Conservation (phyloP, 345 rosid genomes). For the Carallia brachiata region DNA sequence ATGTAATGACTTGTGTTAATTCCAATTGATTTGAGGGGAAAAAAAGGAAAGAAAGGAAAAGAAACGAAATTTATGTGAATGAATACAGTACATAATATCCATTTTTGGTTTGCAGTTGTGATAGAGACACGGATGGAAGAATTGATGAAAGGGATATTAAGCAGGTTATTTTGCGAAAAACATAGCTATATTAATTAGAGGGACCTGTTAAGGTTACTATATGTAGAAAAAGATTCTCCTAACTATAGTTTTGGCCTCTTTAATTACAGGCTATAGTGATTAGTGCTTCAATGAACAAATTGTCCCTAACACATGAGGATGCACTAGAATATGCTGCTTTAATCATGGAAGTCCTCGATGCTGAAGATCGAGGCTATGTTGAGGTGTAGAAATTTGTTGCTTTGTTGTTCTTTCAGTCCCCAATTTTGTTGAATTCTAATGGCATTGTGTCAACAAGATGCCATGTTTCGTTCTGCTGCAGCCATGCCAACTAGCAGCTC, state of each 20-base stretch:
- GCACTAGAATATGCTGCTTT: conserved; percentile 38
- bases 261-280: conserved; percentile 33
- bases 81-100: neutral
- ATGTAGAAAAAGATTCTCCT: neutral
- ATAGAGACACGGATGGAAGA: conserved; percentile 48
- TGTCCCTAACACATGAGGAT: conserved; percentile 37
- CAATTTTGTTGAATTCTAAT: too few species aligned
- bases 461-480: conserved; percentile 10
- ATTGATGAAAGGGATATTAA: conserved; percentile 32
- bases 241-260: neutral
- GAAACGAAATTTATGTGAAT: too few species aligned
- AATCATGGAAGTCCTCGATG: conserved; percentile 41
- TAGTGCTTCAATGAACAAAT: conserved; percentile 42
- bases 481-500: conserved; percentile 34
- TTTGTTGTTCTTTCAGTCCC: too few species aligned
- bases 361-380: conserved; percentile 31
- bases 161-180: conserved; percentile 25
- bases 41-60: too few species aligned
- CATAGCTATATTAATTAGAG: too few species aligned
- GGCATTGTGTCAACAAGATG: too few species aligned
- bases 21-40: too few species aligned
- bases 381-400: conserved; percentile 29
- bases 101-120: conserved; percentile 32
- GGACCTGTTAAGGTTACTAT: too few species aligned
- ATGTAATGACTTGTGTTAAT: conserved; percentile 26